Evolutionary conservation across 345 rosid genomes (phyloP).

Genomic region (Eucalyptus viminalis): DNA sequence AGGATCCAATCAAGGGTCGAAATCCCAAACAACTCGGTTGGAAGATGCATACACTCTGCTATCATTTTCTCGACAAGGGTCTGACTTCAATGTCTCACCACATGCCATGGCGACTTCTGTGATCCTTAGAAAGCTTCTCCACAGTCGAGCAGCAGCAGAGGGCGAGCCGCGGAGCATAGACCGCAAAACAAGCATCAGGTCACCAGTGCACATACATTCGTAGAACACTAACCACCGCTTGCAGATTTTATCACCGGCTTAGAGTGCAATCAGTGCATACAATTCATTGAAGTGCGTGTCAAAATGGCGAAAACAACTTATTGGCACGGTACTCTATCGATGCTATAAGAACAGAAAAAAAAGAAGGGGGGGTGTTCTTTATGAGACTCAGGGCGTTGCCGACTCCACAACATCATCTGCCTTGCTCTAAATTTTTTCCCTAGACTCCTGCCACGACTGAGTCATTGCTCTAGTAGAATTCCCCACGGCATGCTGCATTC

Average conservation of each 20-base stretch:
- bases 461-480: constrained; percentile 31
- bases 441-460: neutral
- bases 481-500: constrained; percentile 73
- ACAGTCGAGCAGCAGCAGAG: neutral
- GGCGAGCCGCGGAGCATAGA: neutral
- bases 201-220: neutral
- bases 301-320: neutral
- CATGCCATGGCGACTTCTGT: neutral
- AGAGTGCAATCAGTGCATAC: neutral
- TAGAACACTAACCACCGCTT: neutral
- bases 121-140: neutral
- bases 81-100: neutral
- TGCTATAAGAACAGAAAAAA: neutral
- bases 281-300: neutral
- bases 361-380: neutral
- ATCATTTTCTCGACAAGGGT: neutral
- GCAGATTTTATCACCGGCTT: neutral
- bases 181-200: neutral
- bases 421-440: neutral
- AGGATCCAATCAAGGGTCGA: neutral
- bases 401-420: rapidly evolving
- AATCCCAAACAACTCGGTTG: neutral
- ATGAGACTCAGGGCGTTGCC: neutral
- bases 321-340: neutral
- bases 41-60: neutral